Base-by-base conservation (phyloP, 2,329 filamentous ascomycete species). In the Aspergillus vadensis region DNA sequence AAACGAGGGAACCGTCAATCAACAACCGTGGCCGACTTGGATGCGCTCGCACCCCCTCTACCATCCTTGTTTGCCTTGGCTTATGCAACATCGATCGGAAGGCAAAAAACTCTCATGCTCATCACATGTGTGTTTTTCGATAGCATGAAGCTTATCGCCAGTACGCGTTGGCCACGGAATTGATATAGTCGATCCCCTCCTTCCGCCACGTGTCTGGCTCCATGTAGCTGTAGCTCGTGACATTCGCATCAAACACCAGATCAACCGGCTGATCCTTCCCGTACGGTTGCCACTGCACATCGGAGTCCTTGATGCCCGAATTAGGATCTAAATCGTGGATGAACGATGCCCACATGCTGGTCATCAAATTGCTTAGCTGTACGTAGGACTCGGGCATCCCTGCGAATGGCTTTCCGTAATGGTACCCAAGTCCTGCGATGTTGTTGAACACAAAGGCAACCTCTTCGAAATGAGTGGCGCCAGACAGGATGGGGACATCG, bases 401-500 rank as follows among this genome's bases (percentile, higher is more conserved):
- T 25, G 64, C 75, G 58, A 77, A 77, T 2, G 74, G 73, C 56
- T 70, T 70, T 4, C 72, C 68, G 57, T 74, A 69, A 55, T 74
- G 68, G 59, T 82, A 84, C 1, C 83, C 83, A 2, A 73, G 60
- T 1, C 83, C 84, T 4, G 76, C 62, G 6, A 78, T 70, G 63
- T 87, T 86, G 63, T 83, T 69, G 54, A 86, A 83, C 6, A 86
- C 83, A 62, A 84, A 85, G 0, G 79, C 76, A 0, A 85, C 80
- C 68, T 85, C 83, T 58, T 81, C 78, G 69, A 87, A 87, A 69
- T 88, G 86, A 0, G 80, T 80, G 0, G 80, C 81, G 0, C 82
- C 82, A 1, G 74, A 69, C 1, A 75, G 71, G 10, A 76, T 73
- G 0, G 77, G 71, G 1, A 80, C 65, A 9, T 83, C 81, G 3